Base-by-base conservation (phyloP, 1,284 basidiomycete species). In the Bondarzewia mesenterica region DNA sequence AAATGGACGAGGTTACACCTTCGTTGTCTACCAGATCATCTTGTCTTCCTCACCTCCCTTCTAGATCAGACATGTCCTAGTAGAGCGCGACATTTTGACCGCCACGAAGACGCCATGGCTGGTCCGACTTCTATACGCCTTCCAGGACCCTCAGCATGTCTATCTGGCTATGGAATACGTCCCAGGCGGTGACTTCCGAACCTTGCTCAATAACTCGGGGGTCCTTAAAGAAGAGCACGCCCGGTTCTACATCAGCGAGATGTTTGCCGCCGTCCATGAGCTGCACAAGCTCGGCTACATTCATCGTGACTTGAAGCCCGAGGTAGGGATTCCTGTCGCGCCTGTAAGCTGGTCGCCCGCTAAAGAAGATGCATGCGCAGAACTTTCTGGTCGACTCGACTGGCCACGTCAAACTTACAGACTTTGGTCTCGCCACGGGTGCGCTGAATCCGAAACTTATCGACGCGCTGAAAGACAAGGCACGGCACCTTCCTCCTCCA, bases 111-210 rank as follows among this genome's bases (percentile, higher is more conserved):
- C 93, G 0, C 89, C 93, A 2, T 97, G 93, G 93, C 78, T 97
- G 49, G 94, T 97, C 40, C 76, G 84, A 18, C 73, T 97, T 7
- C 71, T 97, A 4, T 97, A 97, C 62, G 93, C 93, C 1, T 97
- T 97, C 69, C 93, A 97, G 66, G 93, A 97, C 62, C 72, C 80
- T 0, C 74, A 87, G 51, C 77, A 86, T 58, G 92, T 97, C 23
- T 97, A 94, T 63, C 85, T 97, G 44, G 93, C 93, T 1, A 97
- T 97, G 93, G 96, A 99, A 73, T 97, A 95, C 62, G 93, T 97
- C 12, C 93, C 93, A 1, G 93, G 93, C 32, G 93, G 93, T 46
- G 93, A 97, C 63, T 96, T 97, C 72, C 78, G 94, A 7, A 97
- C 93, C 0, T 75, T 97, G 29, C 75, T 97, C 44, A 97, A 96